Evolutionary conservation across 768 basidiomycete genomes (phyloP).

Genomic region (Harrya chromipes): DNA sequence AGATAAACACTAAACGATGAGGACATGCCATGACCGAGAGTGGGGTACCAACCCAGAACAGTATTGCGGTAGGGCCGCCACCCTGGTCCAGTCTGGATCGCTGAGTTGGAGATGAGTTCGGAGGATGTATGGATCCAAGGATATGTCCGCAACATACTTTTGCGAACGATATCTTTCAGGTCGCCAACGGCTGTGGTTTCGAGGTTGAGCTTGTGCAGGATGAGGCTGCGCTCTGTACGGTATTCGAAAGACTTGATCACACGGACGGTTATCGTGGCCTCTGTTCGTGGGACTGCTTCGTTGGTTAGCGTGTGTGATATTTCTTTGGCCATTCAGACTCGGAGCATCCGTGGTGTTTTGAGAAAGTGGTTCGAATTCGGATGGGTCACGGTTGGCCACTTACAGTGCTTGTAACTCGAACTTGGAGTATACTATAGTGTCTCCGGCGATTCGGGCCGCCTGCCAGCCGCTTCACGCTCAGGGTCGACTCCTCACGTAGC

Average conservation of each 20-base stretch:
- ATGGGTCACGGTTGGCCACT: no score
- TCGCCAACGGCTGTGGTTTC: constrained; percentile 72
- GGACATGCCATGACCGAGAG: background rate
- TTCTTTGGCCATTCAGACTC: constrained; percentile 28
- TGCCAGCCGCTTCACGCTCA: no score
- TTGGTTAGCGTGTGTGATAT: constrained; percentile 56
- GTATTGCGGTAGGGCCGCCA: constrained; percentile 89
- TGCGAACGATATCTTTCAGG: constrained; percentile 67
- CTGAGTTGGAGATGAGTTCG: constrained; percentile 38
- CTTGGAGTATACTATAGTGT: no score
- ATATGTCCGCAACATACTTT: constrained; percentile 46
- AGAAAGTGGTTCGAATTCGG: constrained; percentile 24
- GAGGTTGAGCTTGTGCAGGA: constrained; percentile 80
- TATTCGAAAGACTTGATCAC: constrained; percentile 95
- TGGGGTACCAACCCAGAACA: constrained; percentile 52
- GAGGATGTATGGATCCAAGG: background rate
- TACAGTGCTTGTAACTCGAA: no score
- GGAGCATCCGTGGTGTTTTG: background rate
- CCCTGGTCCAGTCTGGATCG: constrained; percentile 64
- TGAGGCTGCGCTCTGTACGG: constrained; percentile 83
- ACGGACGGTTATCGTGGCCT: constrained; percentile 85
- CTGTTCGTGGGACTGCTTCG: constrained; percentile 59
- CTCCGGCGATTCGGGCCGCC: no score
- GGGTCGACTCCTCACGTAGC: no score
- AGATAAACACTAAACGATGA: constrained; percentile 5